Percentiles rank a stretch among this genome's conserved stretches.
These are phyloP conservation scores for Rhodomyrtus psidioides DNA, from an alignment of 441 rosid genomes.

Conservation along the genomic window DNA sequence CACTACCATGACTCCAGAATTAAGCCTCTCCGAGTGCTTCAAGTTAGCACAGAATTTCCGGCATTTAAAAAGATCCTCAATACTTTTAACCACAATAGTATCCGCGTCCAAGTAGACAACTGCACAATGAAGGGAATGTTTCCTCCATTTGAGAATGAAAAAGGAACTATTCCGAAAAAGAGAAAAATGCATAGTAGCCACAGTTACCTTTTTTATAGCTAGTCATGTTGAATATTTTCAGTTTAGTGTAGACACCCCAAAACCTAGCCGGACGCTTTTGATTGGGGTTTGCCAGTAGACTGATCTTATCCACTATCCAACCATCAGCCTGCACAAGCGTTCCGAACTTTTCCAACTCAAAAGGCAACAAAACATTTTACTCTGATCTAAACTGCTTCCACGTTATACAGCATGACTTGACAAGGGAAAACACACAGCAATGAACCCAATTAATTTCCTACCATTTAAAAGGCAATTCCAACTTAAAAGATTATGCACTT, in stretches of 20 bases:
- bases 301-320: constrained; percentile 89
- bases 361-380: neutral
- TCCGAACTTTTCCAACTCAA: neutral
- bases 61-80: constrained; percentile 79
- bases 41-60: constrained; percentile 84
- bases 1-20: constrained; percentile 96
- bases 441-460: neutral
- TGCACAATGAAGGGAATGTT: constrained; percentile 17
- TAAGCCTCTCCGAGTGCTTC: constrained; percentile 93
- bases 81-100: constrained; percentile 92
- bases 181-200: neutral
- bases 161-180: neutral
- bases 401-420: neutral
- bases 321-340: constrained; percentile 72
- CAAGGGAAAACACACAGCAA: neutral
- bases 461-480: neutral
- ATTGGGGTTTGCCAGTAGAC: constrained; percentile 77
- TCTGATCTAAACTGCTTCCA: neutral
- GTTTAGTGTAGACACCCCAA: constrained; percentile 95
- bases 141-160: neutral
- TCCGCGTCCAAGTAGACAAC: constrained; percentile 95
- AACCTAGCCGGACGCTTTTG: constrained; percentile 79
- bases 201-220: constrained; percentile 63
- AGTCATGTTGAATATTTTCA: constrained; percentile 85
- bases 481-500: neutral